These are phyloP conservation scores for Blastocystis sp. DNA, from an alignment of 352 stramenopile species.

Conservation along the genomic window DNA sequence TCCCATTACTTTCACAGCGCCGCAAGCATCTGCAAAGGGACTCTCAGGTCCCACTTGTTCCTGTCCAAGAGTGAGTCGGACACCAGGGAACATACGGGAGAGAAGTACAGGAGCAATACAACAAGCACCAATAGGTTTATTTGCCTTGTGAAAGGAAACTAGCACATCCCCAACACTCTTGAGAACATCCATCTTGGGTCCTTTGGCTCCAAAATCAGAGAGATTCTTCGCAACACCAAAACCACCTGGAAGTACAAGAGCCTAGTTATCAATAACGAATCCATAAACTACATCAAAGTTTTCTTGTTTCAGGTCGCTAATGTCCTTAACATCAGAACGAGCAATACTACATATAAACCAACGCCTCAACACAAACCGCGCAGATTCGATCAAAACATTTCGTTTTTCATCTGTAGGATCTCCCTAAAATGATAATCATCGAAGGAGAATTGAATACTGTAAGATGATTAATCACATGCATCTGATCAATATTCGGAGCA, in stretches of 20 bases:
- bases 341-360: slow-evolving; percentile 67
- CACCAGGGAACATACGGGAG: slow-evolving; percentile 70
- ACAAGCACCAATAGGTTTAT: slow-evolving; percentile 72
- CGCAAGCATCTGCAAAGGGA: slow-evolving; percentile 69
- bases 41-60: slow-evolving; percentile 68
- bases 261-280: not conserved
- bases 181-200: slow-evolving; percentile 71
- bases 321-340: slow-evolving; percentile 68
- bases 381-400: slow-evolving; percentile 71
- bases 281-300: slow-evolving; percentile 65
- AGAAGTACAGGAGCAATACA: slow-evolving; percentile 71
- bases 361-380: not conserved
- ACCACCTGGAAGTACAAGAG: slow-evolving; percentile 70
- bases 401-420: slow-evolving; percentile 69
- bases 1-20: slow-evolving; percentile 69
- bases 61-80: slow-evolving; percentile 70
- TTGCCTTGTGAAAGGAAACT: slow-evolving; percentile 69
- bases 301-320: slow-evolving; percentile 68
- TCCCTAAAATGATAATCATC: slow-evolving; percentile 45
- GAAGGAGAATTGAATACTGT: slow-evolving; percentile 32
- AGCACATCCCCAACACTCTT: slow-evolving; percentile 67
- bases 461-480: slow-evolving; percentile 73
- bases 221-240: slow-evolving; percentile 73
- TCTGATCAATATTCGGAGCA: slow-evolving; percentile 71
- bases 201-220: slow-evolving; percentile 70